A percentile compares a stretch with the other conserved stretches of the same genome.
phyloP scores from a whole-genome alignment of 441 rosid genomes.

The Pelargonium cotyledonis region DNA sequence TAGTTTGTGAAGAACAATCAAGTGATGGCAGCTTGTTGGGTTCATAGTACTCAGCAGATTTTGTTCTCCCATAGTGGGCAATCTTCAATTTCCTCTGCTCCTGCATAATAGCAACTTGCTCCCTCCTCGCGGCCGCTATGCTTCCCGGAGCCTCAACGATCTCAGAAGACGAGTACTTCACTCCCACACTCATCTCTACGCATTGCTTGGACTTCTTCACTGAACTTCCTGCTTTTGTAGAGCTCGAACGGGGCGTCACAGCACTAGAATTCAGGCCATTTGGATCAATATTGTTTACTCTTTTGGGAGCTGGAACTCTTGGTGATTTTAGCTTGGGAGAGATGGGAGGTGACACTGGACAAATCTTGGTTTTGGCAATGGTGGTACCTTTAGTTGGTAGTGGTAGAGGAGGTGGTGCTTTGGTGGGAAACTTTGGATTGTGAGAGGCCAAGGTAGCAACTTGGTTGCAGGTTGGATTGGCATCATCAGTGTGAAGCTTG shows the following conservation, averaged over 20 bases:
- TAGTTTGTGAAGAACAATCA: conserved; percentile 21
- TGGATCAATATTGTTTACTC: conserved; percentile 14
- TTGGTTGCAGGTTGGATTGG: conserved; percentile 47
- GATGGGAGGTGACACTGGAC: conserved; percentile 40
- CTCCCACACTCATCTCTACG: conserved; percentile 2
- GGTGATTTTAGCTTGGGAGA: conserved; percentile 45
- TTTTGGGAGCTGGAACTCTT: conserved; percentile 23
- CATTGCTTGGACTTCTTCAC: conserved; percentile 22
- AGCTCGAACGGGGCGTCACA: conserved; percentile 9
- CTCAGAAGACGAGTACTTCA: conserved; percentile 47
- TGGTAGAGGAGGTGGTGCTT: conserved; percentile 19
- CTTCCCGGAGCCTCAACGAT: conserved; percentile 68
- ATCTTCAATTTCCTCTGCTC: conserved; percentile 67
- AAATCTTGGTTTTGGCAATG: conserved; percentile 22
- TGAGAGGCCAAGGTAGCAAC: conserved; percentile 32
- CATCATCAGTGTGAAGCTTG: conserved; percentile 25
- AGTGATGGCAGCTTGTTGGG: conserved; percentile 33
- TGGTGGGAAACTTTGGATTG: conserved; percentile 23
- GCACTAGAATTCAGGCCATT: conserved; percentile 22
- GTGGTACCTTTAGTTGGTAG: conserved; percentile 10
- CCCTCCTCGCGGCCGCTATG: conserved; percentile 74
- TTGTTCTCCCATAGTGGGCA: conserved; percentile 83
- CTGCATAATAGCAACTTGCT: conserved; percentile 68
- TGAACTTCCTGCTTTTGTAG: not conserved
- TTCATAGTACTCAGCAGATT: conserved; percentile 48